Conservation (phyloP, 345 rosid species). For the Hibiscus mutabilis region DNA sequence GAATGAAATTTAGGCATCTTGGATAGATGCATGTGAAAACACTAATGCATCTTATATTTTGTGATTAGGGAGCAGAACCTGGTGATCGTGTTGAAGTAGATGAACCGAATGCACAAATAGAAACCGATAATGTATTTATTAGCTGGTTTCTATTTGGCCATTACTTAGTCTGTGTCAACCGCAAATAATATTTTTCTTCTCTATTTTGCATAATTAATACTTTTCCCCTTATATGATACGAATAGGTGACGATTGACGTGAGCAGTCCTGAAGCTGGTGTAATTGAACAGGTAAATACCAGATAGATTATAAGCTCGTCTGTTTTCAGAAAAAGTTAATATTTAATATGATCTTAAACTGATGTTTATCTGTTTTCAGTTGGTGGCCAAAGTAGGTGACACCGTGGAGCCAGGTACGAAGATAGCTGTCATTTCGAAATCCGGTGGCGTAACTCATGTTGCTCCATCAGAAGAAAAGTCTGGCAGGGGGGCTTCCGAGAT, state of each 20-base stretch:
- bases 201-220: not conserved
- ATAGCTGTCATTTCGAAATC: conserved; percentile 80
- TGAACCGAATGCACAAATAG: conserved; percentile 92
- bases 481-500: conserved; percentile 41
- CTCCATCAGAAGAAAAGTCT: conserved; percentile 56
- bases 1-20: no score
- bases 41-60: conserved; percentile 6
- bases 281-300: conserved; percentile 49
- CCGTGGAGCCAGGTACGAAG: conserved; percentile 86
- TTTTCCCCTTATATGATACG: not conserved
- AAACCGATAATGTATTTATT: conserved; percentile 79
- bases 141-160: not conserved
- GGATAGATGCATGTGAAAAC: not conserved
- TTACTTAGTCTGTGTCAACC: not conserved
- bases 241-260: conserved; percentile 38
- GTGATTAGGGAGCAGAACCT: conserved; percentile 50
- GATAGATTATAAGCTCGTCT: not conserved
- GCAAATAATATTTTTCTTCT: not conserved
- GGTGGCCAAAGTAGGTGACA: conserved; percentile 86
- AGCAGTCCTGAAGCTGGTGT: conserved; percentile 84
- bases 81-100: conserved; percentile 88
- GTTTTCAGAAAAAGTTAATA: not conserved
- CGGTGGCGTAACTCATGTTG: conserved; percentile 66
- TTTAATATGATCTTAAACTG: not conserved
- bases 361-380: conserved; percentile 31